Evolutionary conservation across 257 asterid species (phyloP), one percentile per base, ranked within the genome.

Genomic region (Solanum ahanhuiri): DNA sequence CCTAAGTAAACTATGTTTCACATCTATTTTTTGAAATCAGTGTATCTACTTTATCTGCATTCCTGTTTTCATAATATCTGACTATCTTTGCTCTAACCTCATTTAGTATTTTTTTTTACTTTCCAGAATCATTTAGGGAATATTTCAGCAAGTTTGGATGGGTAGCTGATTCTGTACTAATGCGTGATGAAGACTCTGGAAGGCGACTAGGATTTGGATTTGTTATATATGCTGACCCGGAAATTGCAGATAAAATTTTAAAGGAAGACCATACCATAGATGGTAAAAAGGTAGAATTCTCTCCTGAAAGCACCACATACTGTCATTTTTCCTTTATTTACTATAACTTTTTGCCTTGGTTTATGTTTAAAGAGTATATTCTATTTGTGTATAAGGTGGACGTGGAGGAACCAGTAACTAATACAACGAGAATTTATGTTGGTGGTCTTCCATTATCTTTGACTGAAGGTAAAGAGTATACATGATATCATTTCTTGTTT

Each of bases 181-280:
- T 96, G 98, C 83, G 91, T 93, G 98, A 95, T 92, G 92, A 91
- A 45, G 18, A 12, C 18, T 45, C 57, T 63, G 98, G 98, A 88
- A 92, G 95, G 82, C 98, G 95, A 20, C 96, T 95, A 23, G 99
- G 99, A 76, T 91, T 95, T 90, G 99, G 99, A 67, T 96, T 95
- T 87, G 94, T 96, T 31, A 94, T 98, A 82, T 96, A 93, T 93
- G 91, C 95, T 64, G 98, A 95, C 84, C 89, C 93, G 57, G 96
- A 93, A 88, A 95, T 93, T 90, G 97, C 98, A 83, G 93, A 92
- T 83, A 94, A 92, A 90, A 98, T 94, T 88, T 88, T 97, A 86
- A 91, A 91, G 89, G 95, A 94, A 91, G 98, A 94, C 70, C 98
- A 95, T 90, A 89, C 92, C 77, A 93, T 97, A 70, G 97, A 94